Percentiles rank a stretch among this genome's conserved stretches.
These are phyloP conservation scores for Arachis stenosperma DNA, from an alignment of 306 rosid species.

Conservation along the genomic window DNA sequence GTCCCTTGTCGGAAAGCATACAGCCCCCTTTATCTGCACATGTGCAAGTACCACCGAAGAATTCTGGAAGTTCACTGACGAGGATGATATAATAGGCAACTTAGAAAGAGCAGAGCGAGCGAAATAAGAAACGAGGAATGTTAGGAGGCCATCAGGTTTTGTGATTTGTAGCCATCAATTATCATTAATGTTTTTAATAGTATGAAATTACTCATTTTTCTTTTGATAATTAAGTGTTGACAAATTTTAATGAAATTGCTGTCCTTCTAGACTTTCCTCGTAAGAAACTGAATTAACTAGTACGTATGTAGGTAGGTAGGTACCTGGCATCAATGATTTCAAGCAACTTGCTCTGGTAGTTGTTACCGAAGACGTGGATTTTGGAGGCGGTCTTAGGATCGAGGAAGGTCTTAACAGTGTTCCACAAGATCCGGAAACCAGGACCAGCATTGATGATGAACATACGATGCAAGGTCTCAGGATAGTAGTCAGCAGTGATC, in stretches of 20 bases:
- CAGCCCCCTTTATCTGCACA: constrained; percentile 77
- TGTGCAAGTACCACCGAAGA: constrained; percentile 81
- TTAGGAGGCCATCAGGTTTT: too few species aligned
- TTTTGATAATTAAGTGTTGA: too few species aligned
- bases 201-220: too few species aligned
- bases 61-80: constrained; percentile 80
- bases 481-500: too few species aligned
- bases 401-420: constrained; percentile 75
- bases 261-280: too few species aligned
- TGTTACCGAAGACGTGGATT: constrained; percentile 84
- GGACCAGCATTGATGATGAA: constrained; percentile 89
- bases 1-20: constrained; percentile 78
- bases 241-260: too few species aligned
- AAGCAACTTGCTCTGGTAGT: constrained; percentile 71
- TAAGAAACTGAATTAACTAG: neutral
- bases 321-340: constrained; percentile 82
- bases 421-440: constrained; percentile 88
- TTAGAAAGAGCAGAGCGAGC: constrained; percentile 16
- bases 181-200: too few species aligned
- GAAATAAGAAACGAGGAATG: neutral
- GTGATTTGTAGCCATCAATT: too few species aligned
- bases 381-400: constrained; percentile 81
- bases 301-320: constrained; percentile 12
- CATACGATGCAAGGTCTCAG: constrained; percentile 76
- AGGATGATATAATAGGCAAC: constrained; percentile 34